Conservation (phyloP, 2,329 filamentous ascomycete genomes). For the Fusarium buxicola region DNA sequence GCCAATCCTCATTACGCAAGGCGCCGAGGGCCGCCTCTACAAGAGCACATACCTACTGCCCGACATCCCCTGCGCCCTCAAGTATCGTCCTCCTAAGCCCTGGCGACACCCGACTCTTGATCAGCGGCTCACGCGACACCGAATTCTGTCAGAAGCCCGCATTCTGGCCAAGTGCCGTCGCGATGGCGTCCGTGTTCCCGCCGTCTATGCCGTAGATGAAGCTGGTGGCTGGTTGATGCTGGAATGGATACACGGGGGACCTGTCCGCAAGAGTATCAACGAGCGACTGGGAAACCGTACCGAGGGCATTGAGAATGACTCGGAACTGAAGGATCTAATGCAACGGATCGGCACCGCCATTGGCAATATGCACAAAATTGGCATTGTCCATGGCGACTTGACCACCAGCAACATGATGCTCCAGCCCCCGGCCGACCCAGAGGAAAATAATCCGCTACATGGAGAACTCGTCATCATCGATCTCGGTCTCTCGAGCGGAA, state of each 20-base stretch:
- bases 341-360: constrained; percentile 76
- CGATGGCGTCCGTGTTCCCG: constrained; percentile 85
- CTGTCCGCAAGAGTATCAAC: constrained; percentile 77
- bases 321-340: constrained; percentile 72
- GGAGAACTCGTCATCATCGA: constrained; percentile 93
- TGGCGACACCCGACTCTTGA: constrained; percentile 94
- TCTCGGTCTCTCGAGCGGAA: constrained; percentile 89
- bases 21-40: constrained; percentile 95
- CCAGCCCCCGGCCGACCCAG: constrained; percentile 49
- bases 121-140: constrained; percentile 84
- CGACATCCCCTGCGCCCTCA: constrained; percentile 79
- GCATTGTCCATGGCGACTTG: constrained; percentile 92
- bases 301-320: constrained; percentile 56
- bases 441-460: constrained; percentile 54
- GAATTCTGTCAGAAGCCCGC: constrained; percentile 89
- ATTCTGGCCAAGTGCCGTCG: constrained; percentile 82
- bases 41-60: constrained; percentile 82
- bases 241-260: constrained; percentile 84
- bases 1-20: constrained; percentile 84
- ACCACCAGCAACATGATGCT: constrained; percentile 98
- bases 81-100: constrained; percentile 89
- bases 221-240: constrained; percentile 79
- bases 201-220: constrained; percentile 77
- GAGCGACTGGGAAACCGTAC: constrained; percentile 68
- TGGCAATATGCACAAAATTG: constrained; percentile 82